Percentiles rank a stretch among this genome's conserved stretches.
phyloP scores from a whole-genome alignment of 345 rosid genomes.

The Excoecaria cochinchinensis region DNA sequence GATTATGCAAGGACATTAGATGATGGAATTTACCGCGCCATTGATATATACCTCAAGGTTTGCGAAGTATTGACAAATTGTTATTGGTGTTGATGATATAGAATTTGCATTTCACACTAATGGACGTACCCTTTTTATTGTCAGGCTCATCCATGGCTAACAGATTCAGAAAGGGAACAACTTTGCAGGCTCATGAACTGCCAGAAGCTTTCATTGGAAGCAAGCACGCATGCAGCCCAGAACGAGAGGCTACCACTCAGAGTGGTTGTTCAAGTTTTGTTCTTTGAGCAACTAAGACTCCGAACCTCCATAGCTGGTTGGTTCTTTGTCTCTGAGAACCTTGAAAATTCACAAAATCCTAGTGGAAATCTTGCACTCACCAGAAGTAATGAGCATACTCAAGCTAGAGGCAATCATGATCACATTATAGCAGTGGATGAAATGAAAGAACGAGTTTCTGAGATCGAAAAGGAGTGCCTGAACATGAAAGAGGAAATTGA shows the following conservation, averaged over 20 bases:
- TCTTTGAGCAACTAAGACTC: conserved; percentile 88
- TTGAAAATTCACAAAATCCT: conserved; percentile 41
- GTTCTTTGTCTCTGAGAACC: conserved; percentile 62
- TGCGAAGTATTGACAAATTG: neutral
- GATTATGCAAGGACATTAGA: conserved; percentile 73
- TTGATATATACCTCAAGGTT: conserved; percentile 86
- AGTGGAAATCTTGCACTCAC: conserved; percentile 41
- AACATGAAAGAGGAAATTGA: conserved; percentile 77
- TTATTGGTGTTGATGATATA: neutral
- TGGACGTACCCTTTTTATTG: neutral
- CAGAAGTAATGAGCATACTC: conserved; percentile 31
- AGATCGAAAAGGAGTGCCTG: conserved; percentile 76
- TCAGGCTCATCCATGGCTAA: conserved; percentile 94
- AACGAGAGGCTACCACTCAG: conserved; percentile 88
- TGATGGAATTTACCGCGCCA: conserved; percentile 88
- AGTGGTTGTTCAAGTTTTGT: conserved; percentile 80
- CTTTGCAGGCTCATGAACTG: conserved; percentile 77
- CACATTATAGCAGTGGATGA: conserved; percentile 37
- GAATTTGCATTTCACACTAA: neutral
- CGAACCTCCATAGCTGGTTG: conserved; percentile 71
- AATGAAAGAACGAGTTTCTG: conserved; percentile 64
- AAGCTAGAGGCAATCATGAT: conserved; percentile 21
- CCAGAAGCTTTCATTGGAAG: conserved; percentile 88
- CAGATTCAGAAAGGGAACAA: conserved; percentile 74
- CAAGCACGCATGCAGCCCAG: conserved; percentile 89